Evolutionary conservation across 257 asterid genomes (phyloP).

Genomic region (Thymus mandschuricus): DNA sequence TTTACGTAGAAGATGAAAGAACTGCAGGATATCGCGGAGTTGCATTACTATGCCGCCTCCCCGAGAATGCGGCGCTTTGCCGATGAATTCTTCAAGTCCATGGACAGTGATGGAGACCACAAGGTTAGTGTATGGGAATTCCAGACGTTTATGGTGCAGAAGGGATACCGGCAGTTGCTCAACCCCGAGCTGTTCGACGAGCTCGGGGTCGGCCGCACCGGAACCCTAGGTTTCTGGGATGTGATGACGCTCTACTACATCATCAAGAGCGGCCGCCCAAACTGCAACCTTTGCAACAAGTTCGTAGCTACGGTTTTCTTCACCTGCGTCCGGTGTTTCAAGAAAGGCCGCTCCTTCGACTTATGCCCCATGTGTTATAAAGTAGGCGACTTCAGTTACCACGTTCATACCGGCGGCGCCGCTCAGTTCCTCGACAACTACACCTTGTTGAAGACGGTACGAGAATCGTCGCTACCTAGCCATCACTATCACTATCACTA

Average conservation of each 20-base stretch:
- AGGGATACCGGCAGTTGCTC: neutral
- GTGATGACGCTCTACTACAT: slow-evolving; percentile 1
- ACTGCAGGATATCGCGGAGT: neutral
- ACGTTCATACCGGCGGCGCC: neutral
- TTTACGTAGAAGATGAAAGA: neutral
- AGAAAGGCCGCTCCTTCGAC: neutral
- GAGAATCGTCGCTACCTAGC: neutral
- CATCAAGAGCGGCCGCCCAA: neutral
- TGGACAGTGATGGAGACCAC: neutral
- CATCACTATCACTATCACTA: no score
- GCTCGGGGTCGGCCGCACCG: neutral
- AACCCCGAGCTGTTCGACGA: neutral
- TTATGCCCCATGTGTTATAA: neutral
- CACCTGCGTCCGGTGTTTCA: neutral
- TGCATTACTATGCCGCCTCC: neutral
- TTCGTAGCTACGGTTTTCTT: neutral
- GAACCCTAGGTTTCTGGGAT: neutral
- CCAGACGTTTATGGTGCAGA: neutral
- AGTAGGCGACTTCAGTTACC: neutral
- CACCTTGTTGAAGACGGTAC: neutral
- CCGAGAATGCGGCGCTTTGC: neutral
- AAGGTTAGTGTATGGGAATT: neutral
- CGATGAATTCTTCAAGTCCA: neutral
- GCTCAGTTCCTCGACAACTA: neutral
- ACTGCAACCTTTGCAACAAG: neutral